A percentile compares a stretch with the other conserved stretches of the same genome.
phyloP scores from a whole-genome alignment of 345 rosid species.

The Rhizophora apiculata region DNA sequence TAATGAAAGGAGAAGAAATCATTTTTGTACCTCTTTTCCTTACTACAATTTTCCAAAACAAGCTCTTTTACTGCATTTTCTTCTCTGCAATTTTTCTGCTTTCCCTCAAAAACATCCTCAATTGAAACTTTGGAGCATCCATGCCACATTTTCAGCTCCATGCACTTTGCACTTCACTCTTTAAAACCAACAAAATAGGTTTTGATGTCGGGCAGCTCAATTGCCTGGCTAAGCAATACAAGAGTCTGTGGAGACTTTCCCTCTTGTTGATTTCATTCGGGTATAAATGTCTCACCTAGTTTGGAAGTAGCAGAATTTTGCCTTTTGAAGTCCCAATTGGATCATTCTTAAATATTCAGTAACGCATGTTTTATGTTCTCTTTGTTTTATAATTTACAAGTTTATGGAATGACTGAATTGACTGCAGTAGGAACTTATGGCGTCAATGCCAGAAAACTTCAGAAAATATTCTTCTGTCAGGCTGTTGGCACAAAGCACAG shows the following conservation, averaged over 20 bases:
- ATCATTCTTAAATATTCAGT: not conserved
- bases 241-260: conserved; percentile 47
- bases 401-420: conserved; percentile 87
- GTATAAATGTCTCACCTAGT: conserved; percentile 21
- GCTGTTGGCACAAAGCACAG: conserved; percentile 72
- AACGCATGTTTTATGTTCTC: not conserved
- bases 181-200: conserved; percentile 25
- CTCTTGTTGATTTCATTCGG: conserved; percentile 78
- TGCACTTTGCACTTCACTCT: no score
- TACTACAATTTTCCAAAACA: no score
- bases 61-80: no score
- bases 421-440: conserved; percentile 85
- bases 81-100: no score
- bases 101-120: no score
- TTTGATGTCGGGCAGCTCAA: conserved; percentile 82
- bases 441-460: conserved; percentile 39
- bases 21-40: no score
- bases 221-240: conserved; percentile 44
- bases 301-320: not conserved
- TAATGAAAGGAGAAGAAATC: no score
- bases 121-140: no score
- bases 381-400: conserved; percentile 34
- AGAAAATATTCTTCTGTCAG: conserved; percentile 60
- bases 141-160: no score
- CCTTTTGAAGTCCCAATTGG: not conserved